Evolutionary conservation across 139 green algal genomes (phyloP).

Genomic region (Chlorella sp.): DNA sequence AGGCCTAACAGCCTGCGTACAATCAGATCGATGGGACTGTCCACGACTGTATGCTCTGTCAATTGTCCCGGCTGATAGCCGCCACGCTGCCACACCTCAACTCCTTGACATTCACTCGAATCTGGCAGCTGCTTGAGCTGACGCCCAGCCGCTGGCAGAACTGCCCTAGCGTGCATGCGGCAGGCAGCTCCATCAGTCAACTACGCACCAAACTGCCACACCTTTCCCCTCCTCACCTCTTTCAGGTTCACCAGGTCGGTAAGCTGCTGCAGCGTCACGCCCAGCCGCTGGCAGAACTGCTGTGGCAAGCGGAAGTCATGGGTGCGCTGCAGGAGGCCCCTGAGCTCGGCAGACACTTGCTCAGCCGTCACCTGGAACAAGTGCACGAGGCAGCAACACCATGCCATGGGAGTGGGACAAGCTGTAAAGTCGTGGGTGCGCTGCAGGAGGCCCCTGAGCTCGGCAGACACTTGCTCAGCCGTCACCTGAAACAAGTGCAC

Average conservation of each 20-base stretch:
- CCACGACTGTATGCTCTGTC: too few species aligned
- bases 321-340: slow-evolving; percentile 1
- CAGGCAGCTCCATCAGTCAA: too few species aligned
- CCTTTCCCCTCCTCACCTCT: too few species aligned
- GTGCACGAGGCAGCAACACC: too few species aligned
- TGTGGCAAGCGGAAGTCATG: slow-evolving; percentile 1
- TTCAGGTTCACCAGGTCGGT: slow-evolving; percentile 10
- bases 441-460: too few species aligned
- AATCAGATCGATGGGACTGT: too few species aligned
- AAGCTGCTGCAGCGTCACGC: slow-evolving; percentile 6
- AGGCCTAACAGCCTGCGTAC: too few species aligned
- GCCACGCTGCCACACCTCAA: too few species aligned
- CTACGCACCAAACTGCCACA: too few species aligned
- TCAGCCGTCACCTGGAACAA: not conserved
- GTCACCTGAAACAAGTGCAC: not conserved
- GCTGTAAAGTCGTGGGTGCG: too few species aligned
- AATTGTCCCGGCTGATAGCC: too few species aligned
- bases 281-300: slow-evolving; percentile 2
- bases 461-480: not conserved
- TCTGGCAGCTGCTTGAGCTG: not conserved
- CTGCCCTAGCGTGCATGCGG: slow-evolving; percentile 4
- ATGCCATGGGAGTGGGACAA: too few species aligned
- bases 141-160: slow-evolving; percentile 4
- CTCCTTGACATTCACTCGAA: not conserved
- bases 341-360: slow-evolving; percentile 6